phyloP scores from a whole-genome alignment of 2,329 filamentous ascomycete species.

The Aspergillus tamarii region DNA sequence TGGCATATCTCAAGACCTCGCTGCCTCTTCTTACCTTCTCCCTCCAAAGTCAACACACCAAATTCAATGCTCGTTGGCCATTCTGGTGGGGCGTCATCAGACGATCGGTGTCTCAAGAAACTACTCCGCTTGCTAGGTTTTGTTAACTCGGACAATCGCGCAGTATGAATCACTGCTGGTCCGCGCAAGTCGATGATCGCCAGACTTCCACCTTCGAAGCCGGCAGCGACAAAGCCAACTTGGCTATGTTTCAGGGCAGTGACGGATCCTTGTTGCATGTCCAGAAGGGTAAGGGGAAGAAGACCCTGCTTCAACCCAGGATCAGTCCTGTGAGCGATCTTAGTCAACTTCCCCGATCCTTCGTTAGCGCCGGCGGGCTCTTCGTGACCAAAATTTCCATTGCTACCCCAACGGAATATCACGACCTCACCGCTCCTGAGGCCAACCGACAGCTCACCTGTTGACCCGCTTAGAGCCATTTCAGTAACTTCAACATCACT shows the following conservation, averaged over 20 bases:
- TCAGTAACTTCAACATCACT: constrained; percentile 75
- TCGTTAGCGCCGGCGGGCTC: constrained; percentile 56
- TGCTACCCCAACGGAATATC: constrained; percentile 85
- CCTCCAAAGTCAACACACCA: constrained; percentile 88
- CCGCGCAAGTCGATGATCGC: constrained; percentile 86
- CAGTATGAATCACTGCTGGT: constrained; percentile 79
- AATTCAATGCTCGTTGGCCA: constrained; percentile 86
- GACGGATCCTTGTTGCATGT: constrained; percentile 81
- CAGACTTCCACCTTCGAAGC: constrained; percentile 79
- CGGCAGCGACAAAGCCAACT: constrained; percentile 86
- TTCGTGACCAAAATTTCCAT: constrained; percentile 71
- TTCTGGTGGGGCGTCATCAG: constrained; percentile 60
- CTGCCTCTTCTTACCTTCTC: constrained; percentile 62
- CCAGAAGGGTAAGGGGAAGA: constrained; percentile 77
- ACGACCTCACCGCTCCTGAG: constrained; percentile 81
- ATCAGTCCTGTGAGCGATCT: constrained; percentile 75
- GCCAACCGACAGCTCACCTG: constrained; percentile 83
- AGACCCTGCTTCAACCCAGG: constrained; percentile 75
- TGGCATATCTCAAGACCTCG: background rate
- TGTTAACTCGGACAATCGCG: constrained; percentile 70
- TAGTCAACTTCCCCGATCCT: constrained; percentile 71
- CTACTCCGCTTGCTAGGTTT: constrained; percentile 77
- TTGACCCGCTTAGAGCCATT: constrained; percentile 79
- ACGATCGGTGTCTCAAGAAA: constrained; percentile 61
- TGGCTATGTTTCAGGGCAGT: constrained; percentile 83